phyloP scores from a whole-genome alignment of 108 stramenopile species.

The Cyclostephanos invisitatus region DNA sequence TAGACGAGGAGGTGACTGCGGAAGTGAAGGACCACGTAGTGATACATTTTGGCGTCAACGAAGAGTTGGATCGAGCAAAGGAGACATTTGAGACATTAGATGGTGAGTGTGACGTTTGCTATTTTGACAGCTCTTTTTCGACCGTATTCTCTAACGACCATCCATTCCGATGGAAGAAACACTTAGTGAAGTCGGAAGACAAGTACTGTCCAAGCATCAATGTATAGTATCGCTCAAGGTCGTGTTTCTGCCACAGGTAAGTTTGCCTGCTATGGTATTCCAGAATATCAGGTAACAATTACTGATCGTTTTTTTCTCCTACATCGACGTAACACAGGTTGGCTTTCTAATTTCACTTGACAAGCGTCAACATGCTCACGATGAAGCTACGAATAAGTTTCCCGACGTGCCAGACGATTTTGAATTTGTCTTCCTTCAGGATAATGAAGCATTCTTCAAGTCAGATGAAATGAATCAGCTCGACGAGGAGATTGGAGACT shows the following conservation, averaged over 20 bases:
- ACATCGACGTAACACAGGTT: constrained; percentile 39
- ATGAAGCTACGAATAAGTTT: constrained; percentile 51
- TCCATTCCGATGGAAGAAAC: constrained; percentile 26
- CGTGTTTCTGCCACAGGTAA: constrained; percentile 87
- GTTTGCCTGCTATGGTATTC: background rate
- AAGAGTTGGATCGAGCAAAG: constrained; percentile 81
- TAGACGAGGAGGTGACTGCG: constrained; percentile 75
- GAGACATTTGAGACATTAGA: constrained; percentile 74
- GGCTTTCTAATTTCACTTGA: constrained; percentile 84
- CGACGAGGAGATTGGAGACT: constrained; percentile 91
- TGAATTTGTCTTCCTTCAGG: constrained; percentile 76
- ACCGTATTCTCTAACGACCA: background rate
- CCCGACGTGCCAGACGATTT: constrained; percentile 74
- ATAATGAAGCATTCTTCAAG: constrained; percentile 86
- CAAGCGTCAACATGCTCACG: constrained; percentile 53
- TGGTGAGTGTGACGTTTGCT: constrained; percentile 29
- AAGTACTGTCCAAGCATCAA: constrained; percentile 61
- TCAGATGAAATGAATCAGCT: constrained; percentile 73
- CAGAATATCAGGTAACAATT: background rate
- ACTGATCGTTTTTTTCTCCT: background rate
- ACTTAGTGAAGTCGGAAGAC: constrained; percentile 53
- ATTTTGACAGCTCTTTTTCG: background rate
- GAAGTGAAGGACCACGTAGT: constrained; percentile 62
- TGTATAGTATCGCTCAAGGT: constrained; percentile 70
- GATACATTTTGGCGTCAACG: constrained; percentile 77